Evolutionary conservation across 1,284 basidiomycete species (phyloP), one percentile per base, ranked within the genome.

Genomic region (Ceratobasidium sp.): DNA sequence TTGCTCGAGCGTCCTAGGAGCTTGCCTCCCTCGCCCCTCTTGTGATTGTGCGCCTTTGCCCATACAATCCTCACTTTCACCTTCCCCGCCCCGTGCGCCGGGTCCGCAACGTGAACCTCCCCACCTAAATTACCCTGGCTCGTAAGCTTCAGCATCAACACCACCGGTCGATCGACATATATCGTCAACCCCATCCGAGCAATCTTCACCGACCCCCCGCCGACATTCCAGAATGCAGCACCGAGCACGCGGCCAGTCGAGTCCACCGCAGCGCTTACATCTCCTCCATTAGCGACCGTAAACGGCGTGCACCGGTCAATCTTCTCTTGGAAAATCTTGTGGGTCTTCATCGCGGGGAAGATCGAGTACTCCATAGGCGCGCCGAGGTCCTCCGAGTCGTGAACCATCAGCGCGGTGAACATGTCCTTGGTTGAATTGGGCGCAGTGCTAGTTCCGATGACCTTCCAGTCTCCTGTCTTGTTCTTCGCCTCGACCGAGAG

Each of bases 361-460:
- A 85, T 82, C 15, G 85, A 84, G 79, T 91, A 92, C 4, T 87
- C 83, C 22, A 86, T 79, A 0, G 87, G 82, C 0, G 80, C 76
- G 27, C 75, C 76, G 8, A 81, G 77, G 48, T 82, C 76, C 45
- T 79, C 47, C n/a, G 71, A 22, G 73, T 76, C 79, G 78, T 90
- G 89, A 33, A 86, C 79, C 47, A 91, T 81, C 85, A 86, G 90
- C 0, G 90, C 90, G 0, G 87, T 82, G 82, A 91, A 92, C 29
- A 92, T 81, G 78, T 89, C 85, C 51, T 89, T 86, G 1, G 86
- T 88, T 36, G 82, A 79, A 1, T 86, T 83, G 17, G 88, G 87
- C 64, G 86, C 84, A 0, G 82, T 83, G 5, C 89, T 90, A 14
- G 87, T 90, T n/a, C 90, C 90, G 75, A 91, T 89, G 3, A 81